A percentile compares a stretch with the other conserved stretches of the same genome.
phyloP scores from a whole-genome alignment of 2,329 filamentous ascomycete species.

The Xylaria digitata region DNA sequence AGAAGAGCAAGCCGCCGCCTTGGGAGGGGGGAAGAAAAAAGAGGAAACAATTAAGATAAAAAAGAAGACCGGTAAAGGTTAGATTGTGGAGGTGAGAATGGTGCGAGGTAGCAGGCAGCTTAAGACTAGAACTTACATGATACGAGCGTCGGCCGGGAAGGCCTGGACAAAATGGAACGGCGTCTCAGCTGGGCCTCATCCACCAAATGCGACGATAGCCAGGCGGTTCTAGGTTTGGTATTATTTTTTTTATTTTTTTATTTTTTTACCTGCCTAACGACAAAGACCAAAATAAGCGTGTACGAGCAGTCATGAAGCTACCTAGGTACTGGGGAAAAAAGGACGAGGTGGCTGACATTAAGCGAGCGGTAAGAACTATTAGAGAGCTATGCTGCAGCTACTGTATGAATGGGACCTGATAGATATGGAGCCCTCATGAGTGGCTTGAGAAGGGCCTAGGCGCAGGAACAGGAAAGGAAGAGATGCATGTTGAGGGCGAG shows the following conservation, averaged over 20 bases:
- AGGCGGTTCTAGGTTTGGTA: conserved; percentile 34
- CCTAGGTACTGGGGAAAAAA: conserved; percentile 6
- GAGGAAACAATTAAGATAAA: conserved; percentile 10
- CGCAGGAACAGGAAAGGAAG: background rate
- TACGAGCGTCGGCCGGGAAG: conserved; percentile 25
- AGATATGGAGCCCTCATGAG: conserved; percentile 23
- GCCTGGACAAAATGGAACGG: conserved; percentile 28
- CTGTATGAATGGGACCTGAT: conserved; percentile 13
- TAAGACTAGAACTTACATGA: conserved; percentile 31
- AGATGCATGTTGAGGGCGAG: conserved; percentile 11
- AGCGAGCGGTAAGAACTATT: conserved; percentile 38
- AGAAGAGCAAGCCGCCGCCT: conserved; percentile 9
- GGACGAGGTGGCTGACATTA: conserved; percentile 30
- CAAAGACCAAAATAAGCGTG: conserved; percentile 20
- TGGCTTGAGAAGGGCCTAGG: conserved; percentile 30
- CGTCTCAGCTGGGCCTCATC: conserved; percentile 37
- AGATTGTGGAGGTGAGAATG: conserved; percentile 17
- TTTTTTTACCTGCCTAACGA: background rate
- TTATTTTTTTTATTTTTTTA: no score
- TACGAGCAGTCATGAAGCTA: conserved; percentile 10
- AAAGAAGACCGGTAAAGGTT: conserved; percentile 19
- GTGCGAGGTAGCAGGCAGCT: conserved; percentile 26
- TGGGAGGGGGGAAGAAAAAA: conserved; percentile 17
- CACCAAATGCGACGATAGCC: conserved; percentile 23
- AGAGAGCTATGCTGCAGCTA: conserved; percentile 24